Percentiles rank a stretch among this genome's conserved stretches.
These are phyloP conservation scores for Candida dajiaensis DNA, from an alignment of 805 yeast genomes.

Conservation along the genomic window DNA sequence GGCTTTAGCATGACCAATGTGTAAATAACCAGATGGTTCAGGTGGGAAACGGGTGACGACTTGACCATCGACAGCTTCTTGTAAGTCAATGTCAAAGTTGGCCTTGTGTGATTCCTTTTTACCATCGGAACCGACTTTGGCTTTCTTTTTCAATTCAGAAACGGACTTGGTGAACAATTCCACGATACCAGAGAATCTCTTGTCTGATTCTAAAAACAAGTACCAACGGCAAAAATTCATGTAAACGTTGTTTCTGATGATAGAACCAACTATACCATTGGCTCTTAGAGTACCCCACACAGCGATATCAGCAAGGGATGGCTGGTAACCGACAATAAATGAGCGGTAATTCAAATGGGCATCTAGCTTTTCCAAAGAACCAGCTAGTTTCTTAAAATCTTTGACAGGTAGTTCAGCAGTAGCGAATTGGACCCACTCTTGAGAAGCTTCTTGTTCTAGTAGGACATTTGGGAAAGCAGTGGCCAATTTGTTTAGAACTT, in stretches of 20 bases:
- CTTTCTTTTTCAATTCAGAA: constrained; percentile 65
- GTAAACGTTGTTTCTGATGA: constrained; percentile 78
- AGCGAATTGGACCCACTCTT: constrained; percentile 65
- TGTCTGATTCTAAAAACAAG: constrained; percentile 61
- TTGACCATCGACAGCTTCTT: constrained; percentile 86
- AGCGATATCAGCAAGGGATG: constrained; percentile 75
- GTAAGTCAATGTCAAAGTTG: constrained; percentile 87
- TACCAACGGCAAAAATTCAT: constrained; percentile 93
- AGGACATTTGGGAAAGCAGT: constrained; percentile 44
- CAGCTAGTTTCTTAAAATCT: constrained; percentile 82
- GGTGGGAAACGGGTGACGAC: constrained; percentile 99
- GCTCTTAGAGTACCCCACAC: constrained; percentile 93
- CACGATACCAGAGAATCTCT: constrained; percentile 62
- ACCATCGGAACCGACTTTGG: constrained; percentile 47
- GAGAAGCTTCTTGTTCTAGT: constrained; percentile 30
- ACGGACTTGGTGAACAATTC: constrained; percentile 63
- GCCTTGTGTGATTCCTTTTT: constrained; percentile 87
- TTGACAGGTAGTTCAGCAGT: constrained; percentile 64
- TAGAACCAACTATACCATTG: constrained; percentile 88
- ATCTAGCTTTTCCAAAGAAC: constrained; percentile 74
- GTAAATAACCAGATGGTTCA: constrained; percentile 98
- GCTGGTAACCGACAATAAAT: constrained; percentile 60
- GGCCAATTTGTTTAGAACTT: constrained; percentile 45
- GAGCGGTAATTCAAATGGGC: constrained; percentile 81
- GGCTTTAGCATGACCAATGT: constrained; percentile 98